Evolutionary conservation across 805 yeast genomes (phyloP), one percentile per base, ranked within the genome.

Genomic region (Isabelozyma gotoi): DNA sequence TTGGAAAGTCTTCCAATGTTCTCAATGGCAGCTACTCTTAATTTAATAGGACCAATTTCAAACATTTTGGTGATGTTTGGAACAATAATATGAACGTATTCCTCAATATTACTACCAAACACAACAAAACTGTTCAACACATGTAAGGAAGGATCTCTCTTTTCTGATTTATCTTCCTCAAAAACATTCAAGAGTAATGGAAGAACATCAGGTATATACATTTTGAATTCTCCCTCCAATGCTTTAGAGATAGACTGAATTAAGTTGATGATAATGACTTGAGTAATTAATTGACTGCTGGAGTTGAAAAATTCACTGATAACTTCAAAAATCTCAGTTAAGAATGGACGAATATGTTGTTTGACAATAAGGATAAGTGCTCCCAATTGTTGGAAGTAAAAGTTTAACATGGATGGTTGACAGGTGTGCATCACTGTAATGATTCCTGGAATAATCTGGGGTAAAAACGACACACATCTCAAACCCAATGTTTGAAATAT

Each of bases 181-280:
- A 94, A 71, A 4, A 88, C 85, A 39, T 84, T 83, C 36, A 94
- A 68, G 56, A 94, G 73, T 34, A 88, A 68, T 0, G 94, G 88
- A 34, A 94, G 73, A 2, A 94, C 80, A 19, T 81, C 81, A 1
- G 96, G 87, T 46, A 94, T 71, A 57, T 85, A 84, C 61, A 84
- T 74, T 53, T 89, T 94, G 69, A 94, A 94, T 57, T 94, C 99
- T 6, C 96, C 95, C 44, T 89, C 96, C 39, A 94, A 69, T 0
- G 97, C 90, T 41, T 78, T 80, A 0, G 97, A 87, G 21, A 94
- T 80, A 3, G 90, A 80, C 58, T 92, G 97, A 17, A 91, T 80
- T 27, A 92, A 77, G 18, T 83, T 80, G 32, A 94, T 80, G 17
- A 92, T 85, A 0, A 91, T 85, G 3, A 82, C 82, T 57, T 91